phyloP scores from a whole-genome alignment of 2,329 filamentous ascomycete genomes.

The Magnaporthiopsis poae region DNA sequence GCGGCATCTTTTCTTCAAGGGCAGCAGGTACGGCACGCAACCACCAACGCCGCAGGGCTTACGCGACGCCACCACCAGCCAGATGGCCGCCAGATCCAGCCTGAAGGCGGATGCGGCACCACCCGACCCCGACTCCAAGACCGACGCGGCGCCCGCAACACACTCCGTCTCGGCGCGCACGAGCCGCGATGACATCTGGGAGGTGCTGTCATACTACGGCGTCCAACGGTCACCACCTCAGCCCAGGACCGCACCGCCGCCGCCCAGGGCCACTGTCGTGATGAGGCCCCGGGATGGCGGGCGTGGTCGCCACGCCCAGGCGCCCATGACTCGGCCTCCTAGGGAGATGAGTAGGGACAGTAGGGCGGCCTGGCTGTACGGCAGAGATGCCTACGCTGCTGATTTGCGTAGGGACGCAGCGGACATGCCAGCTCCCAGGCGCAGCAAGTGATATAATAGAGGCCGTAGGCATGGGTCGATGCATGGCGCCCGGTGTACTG shows the following conservation, averaged over 20 bases:
- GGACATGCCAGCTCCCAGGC: background rate
- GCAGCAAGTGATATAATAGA: background rate
- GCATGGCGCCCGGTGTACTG: no score
- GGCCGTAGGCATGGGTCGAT: no score
- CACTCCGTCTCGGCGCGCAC: background rate
- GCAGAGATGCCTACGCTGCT: background rate
- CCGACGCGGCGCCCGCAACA: no score
- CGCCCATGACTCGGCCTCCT: no score
- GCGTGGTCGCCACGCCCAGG: background rate
- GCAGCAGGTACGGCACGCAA: background rate
- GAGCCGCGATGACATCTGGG: background rate
- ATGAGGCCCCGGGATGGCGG: no score
- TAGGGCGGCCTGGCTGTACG: background rate
- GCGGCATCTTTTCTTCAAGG: background rate
- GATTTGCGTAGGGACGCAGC: background rate
- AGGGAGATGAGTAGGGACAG: background rate
- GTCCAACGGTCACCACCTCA: background rate
- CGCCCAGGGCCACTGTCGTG: background rate
- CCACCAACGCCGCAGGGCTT: background rate
- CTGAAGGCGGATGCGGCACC: no score
- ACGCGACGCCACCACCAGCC: conserved; percentile 3
- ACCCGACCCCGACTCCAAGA: background rate
- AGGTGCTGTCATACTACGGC: background rate
- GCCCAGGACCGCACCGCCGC: no score
- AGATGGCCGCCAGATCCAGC: no score